Evolutionary conservation across 306 rosid genomes (phyloP).

Genomic region (Canavalia ensiformis): DNA sequence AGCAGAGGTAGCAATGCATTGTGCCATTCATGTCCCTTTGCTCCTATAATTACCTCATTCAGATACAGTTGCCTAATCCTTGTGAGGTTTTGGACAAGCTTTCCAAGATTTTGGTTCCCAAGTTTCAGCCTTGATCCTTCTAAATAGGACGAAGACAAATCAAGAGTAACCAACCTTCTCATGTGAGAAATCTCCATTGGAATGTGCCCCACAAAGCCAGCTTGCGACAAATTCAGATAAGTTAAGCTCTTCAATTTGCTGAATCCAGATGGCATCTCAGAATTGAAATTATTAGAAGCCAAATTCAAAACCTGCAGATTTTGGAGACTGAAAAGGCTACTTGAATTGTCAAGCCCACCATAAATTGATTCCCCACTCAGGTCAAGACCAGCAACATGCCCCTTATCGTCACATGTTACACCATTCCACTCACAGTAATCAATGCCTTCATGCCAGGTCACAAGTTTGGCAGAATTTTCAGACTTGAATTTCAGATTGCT

Average conservation of each 20-base stretch:
- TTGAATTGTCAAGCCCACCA: conserved; percentile 31
- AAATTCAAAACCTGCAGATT: conserved; percentile 20
- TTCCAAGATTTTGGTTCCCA: conserved; percentile 17
- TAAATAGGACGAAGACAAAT: background rate
- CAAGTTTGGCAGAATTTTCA: background rate
- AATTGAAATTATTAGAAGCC: background rate
- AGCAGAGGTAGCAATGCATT: background rate
- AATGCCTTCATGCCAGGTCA: conserved; percentile 17
- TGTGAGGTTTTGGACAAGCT: conserved; percentile 33
- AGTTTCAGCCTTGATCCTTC: conserved; percentile 6
- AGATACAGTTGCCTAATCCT: conserved; percentile 43
- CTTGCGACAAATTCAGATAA: conserved; percentile 14
- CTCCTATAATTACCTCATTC: conserved; percentile 52
- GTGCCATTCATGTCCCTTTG: conserved; percentile 56
- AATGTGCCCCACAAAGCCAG: conserved; percentile 28
- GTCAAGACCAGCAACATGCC: conserved; percentile 40
- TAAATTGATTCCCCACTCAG: conserved; percentile 11
- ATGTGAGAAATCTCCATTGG: conserved; percentile 30
- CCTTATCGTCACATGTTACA: conserved; percentile 40
- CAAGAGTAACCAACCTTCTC: conserved; percentile 38
- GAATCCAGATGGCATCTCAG: conserved; percentile 38
- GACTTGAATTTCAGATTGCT: background rate
- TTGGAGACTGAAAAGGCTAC: conserved; percentile 21
- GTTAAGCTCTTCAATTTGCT: conserved; percentile 28
- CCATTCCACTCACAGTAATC: conserved; percentile 58